These are phyloP conservation scores for Russula olivacea DNA, from an alignment of 768 basidiomycete genomes.

Conservation along the genomic window DNA sequence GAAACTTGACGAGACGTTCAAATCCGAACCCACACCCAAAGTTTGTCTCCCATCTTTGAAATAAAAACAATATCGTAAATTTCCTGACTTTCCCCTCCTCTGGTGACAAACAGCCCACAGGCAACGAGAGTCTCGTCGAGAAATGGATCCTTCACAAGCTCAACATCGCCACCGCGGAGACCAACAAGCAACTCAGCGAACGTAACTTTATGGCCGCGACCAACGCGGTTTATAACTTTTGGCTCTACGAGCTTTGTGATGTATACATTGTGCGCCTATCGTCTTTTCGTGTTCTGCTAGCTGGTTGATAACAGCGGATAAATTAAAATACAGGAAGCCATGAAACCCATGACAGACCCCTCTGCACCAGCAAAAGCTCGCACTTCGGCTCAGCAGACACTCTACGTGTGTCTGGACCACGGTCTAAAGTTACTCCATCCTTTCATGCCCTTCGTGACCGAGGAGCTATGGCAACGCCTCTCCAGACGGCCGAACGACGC, in stretches of 20 bases:
- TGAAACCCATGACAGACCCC: conserved; percentile 95
- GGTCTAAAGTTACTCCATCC: conserved; percentile 91
- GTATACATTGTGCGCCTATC: conserved; percentile 82
- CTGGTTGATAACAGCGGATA: neutral
- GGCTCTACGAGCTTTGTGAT: conserved; percentile 98
- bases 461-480: conserved; percentile 96
- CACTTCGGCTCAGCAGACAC: conserved; percentile 86
- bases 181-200: conserved; percentile 67
- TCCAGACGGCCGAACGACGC: conserved; percentile 78
- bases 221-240: conserved; percentile 81
- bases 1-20: conserved; percentile 81
- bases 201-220: conserved; percentile 95
- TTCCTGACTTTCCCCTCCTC: neutral
- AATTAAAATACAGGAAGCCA: conserved; percentile 67
- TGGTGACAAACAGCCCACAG: conserved; percentile 56
- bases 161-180: conserved; percentile 68
- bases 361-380: conserved; percentile 55
- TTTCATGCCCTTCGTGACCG: conserved; percentile 99
- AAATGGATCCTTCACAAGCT: conserved; percentile 94
- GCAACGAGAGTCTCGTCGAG: conserved; percentile 88
- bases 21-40: conserved; percentile 63
- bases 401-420: conserved; percentile 90
- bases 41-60: conserved; percentile 36
- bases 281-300: neutral
- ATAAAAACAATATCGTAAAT: neutral